Conservation (phyloP, 2,329 filamentous ascomycete species). For the Chalaropsis ovoidea region DNA sequence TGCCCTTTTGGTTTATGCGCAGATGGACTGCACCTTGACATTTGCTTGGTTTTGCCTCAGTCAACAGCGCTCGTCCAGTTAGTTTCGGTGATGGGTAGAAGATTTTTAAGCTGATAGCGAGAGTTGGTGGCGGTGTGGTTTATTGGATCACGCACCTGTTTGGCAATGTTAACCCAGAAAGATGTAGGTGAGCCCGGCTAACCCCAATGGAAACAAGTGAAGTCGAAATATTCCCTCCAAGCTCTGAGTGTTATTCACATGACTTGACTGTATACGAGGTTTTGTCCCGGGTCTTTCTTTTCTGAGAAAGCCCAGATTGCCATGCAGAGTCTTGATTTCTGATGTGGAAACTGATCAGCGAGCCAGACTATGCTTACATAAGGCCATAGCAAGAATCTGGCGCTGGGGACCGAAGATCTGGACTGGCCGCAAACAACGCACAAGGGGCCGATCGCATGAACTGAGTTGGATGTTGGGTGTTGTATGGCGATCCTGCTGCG, state of each 20-base stretch:
- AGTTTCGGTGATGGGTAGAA: too few species aligned
- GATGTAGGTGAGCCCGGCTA: too few species aligned
- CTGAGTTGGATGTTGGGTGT: not conserved
- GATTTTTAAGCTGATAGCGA: too few species aligned
- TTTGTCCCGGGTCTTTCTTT: not conserved
- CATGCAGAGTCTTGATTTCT: not conserved
- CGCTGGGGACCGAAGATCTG: not conserved
- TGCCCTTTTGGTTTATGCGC: not conserved
- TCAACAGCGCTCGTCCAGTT: too few species aligned
- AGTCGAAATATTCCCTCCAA: not conserved
- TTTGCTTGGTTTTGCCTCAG: too few species aligned
- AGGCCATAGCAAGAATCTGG: too few species aligned
- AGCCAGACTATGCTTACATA: not conserved
- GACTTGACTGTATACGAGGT: not conserved
- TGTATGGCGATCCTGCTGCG: conserved; percentile 2
- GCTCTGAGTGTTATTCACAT: not conserved
- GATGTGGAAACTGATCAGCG: not conserved
- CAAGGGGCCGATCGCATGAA: not conserved
- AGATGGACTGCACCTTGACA: not conserved
- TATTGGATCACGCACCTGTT: too few species aligned
- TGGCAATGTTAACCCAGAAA: too few species aligned
- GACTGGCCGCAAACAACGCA: not conserved
- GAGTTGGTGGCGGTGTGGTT: too few species aligned
- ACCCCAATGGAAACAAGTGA: too few species aligned
- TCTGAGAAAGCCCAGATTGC: not conserved